phyloP scores from a whole-genome alignment of 1,284 basidiomycete genomes.

The Sporisorium exsertum region DNA sequence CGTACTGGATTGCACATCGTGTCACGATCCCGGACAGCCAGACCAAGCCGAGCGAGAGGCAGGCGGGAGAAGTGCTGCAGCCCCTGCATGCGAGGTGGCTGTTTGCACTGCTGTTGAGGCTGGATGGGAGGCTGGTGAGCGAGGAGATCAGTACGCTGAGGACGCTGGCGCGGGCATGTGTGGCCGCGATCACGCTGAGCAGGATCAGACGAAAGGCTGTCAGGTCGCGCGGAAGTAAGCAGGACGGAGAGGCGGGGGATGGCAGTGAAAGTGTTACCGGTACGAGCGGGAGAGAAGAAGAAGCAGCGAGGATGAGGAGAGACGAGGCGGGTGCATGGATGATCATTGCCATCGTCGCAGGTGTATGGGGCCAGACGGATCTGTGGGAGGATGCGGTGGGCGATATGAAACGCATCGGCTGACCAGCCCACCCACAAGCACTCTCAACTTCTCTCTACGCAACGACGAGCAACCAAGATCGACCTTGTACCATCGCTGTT shows the following conservation, averaged over 20 bases:
- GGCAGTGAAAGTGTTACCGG: background rate
- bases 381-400: conserved; percentile 79
- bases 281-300: conserved; percentile 55
- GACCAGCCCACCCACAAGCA: background rate
- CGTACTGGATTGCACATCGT: conserved; percentile 46
- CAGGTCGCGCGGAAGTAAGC: conserved; percentile 6
- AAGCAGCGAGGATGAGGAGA: conserved; percentile 62
- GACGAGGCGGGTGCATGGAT: conserved; percentile 83
- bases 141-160: conserved; percentile 84
- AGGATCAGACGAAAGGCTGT: conserved; percentile 49
- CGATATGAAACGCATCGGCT: conserved; percentile 36
- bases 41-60: conserved; percentile 2
- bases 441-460: too few species aligned
- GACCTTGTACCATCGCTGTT: too few species aligned
- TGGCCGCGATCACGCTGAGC: conserved; percentile 72
- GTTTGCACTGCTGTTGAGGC: conserved; percentile 79
- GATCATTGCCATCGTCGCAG: conserved; percentile 78
- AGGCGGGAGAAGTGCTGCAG: conserved; percentile 72
- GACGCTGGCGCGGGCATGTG: conserved; percentile 80
- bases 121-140: conserved; percentile 79
- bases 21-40: conserved; percentile 17
- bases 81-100: conserved; percentile 83
- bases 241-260: background rate
- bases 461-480: too few species aligned
- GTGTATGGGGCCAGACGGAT: conserved; percentile 87